Base-by-base conservation (phyloP, 2,329 filamentous ascomycete species). In the Volutella citrinella region DNA sequence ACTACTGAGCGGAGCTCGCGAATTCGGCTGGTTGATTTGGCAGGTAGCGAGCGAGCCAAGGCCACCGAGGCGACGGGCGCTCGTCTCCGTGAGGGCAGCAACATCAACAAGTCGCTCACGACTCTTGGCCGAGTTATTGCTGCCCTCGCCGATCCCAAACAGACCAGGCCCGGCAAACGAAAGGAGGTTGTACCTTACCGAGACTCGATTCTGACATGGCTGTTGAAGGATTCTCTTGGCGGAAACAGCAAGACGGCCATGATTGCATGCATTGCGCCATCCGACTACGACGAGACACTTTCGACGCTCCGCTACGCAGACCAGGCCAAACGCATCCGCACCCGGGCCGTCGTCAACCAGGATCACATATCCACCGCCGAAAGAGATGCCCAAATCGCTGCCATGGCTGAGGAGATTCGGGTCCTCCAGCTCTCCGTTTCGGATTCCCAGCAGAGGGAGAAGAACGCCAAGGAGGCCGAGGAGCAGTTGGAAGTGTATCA, bases 171-270 rank as follows among this genome's bases (percentile, higher is more conserved):
- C 37, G 69, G 75, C 36, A 85, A 86, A 56, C 55, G 69, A 34
- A 69, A 70, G 45, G 78, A 77, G 45, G 78, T 90, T 18, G 78
- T 98, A 4, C 93, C 93, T 6, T 98, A 96, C 63, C 83, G 93
- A 45, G 93, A 98, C 64, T 95, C 88, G 3, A 82, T 84, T 48
- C 65, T 83, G 32, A 83, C 79, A 1, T 83, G 91, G 91, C 75
- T 98, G 5, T 74, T 98, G 45, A 97, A 97, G 60, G 93, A 98
- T 63, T 94, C 87, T 3, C 72, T 98, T 0, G 93, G 93, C 10
- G 93, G 93, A 35, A 98, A 98, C 72, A 91, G 84, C 56, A 98
- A 97, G 65, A 98, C 93, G 9, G 93, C 93, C 43, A 98, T 98
- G 93, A 96, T 98, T 53, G 93, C 93, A 8, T 97, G 93, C 60